A percentile compares a stretch with the other conserved stretches of the same genome.
phyloP scores from a whole-genome alignment of 768 basidiomycete genomes.

The Termitomyces sp. region DNA sequence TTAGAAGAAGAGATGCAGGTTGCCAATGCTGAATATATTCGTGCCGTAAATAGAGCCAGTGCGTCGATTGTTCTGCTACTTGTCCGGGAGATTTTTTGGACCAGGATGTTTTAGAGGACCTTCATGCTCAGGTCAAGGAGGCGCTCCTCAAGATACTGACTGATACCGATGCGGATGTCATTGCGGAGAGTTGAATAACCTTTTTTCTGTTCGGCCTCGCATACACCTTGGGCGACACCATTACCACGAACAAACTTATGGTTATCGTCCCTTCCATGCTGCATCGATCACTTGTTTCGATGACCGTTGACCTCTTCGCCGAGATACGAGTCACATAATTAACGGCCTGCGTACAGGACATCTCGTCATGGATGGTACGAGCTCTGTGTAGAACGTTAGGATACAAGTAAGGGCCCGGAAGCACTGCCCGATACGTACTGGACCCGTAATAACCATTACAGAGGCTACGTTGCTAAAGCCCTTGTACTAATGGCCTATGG shows the following conservation, averaged over 20 bases:
- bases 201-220: conserved; percentile 25
- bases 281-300: neutral
- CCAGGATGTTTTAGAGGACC: conserved; percentile 40
- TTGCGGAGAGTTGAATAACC: conserved; percentile 11
- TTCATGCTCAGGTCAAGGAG: conserved; percentile 61
- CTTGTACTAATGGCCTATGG: no score
- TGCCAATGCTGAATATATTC: conserved; percentile 75
- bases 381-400: neutral
- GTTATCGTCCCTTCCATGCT: no score
- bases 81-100: neutral
- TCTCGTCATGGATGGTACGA: neutral
- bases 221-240: neutral
- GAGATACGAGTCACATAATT: neutral
- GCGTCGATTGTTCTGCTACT: neutral
- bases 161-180: conserved; percentile 41
- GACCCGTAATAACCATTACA: no score
- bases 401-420: neutral
- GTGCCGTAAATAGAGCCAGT: conserved; percentile 78
- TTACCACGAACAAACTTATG: neutral
- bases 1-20: conserved; percentile 70
- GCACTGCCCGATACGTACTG: no score
- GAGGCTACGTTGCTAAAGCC: no score
- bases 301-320: neutral
- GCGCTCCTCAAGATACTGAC: conserved; percentile 56
- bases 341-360: neutral